phyloP scores from a whole-genome alignment of 2,329 filamentous ascomycete species.

The Sarocladium brachiariae region DNA sequence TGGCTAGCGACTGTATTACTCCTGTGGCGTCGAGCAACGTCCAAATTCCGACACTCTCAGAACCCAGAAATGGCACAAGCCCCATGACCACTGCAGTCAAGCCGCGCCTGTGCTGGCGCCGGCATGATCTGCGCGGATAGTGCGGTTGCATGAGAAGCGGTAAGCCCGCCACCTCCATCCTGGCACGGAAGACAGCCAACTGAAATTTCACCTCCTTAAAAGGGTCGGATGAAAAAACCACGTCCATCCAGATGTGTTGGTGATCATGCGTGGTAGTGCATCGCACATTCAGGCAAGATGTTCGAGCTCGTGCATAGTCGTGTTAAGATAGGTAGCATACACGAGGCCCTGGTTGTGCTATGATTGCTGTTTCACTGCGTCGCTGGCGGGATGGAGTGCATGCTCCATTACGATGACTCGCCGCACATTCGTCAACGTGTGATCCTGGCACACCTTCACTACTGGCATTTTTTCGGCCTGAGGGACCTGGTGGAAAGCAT shows the following conservation, averaged over 20 bases:
- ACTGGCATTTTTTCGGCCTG: not conserved
- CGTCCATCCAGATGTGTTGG: not conserved
- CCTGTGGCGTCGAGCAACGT: too few relatives aligned
- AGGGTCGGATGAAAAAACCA: not conserved
- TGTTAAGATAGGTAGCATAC: not conserved
- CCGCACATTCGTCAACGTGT: constrained; percentile 1
- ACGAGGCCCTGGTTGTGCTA: not conserved
- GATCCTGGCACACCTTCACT: not conserved
- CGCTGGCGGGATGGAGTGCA: constrained; percentile 3
- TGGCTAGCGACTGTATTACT: too few relatives aligned
- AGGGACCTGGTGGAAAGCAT: not conserved
- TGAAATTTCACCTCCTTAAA: not conserved
- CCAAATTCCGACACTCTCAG: not conserved
- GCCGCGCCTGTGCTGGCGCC: constrained; percentile 5
- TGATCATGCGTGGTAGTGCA: not conserved
- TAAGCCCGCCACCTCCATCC: constrained; percentile 1
- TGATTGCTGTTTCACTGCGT: constrained; percentile 8
- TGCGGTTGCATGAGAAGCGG: constrained; percentile 6
- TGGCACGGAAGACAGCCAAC: not conserved
- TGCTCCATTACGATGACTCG: constrained; percentile 7
- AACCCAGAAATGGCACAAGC: constrained; percentile 1
- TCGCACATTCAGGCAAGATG: not conserved
- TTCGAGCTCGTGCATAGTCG: not conserved
- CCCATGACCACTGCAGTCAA: constrained; percentile 7
- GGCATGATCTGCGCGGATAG: constrained; percentile 9